These are phyloP conservation scores for Trichoderma koningiopsis DNA, from an alignment of 2,329 filamentous ascomycete genomes.

Conservation along the genomic window DNA sequence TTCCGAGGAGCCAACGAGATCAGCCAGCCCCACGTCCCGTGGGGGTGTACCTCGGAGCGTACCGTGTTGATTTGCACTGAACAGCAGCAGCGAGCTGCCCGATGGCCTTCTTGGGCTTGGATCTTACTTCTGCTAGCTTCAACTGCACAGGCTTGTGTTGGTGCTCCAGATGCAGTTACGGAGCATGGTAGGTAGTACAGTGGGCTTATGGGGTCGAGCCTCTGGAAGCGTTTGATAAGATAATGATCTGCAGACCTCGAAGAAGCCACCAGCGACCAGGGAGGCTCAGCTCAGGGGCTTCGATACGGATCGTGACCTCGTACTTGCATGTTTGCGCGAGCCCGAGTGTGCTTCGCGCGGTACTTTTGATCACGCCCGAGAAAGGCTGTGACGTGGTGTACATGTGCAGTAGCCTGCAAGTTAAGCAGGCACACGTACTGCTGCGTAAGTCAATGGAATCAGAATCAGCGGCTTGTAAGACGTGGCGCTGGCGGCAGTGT, in stretches of 20 bases:
- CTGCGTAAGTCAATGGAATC: background rate
- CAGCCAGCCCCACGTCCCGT: constrained; percentile 21
- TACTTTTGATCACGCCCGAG: constrained; percentile 24
- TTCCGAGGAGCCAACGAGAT: constrained; percentile 19
- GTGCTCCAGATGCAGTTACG: background rate
- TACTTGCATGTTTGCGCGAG: background rate
- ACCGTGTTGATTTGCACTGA: constrained; percentile 14
- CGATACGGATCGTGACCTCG: constrained; percentile 14
- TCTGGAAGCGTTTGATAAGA: constrained; percentile 15
- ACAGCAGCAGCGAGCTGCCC: background rate
- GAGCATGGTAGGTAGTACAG: background rate
- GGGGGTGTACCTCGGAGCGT: constrained; percentile 16
- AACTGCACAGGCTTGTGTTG: constrained; percentile 1
- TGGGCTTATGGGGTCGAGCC: constrained; percentile 5
- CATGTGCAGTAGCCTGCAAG: background rate
- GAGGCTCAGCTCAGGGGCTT: constrained; percentile 24
- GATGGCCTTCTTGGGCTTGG: constrained; percentile 11
- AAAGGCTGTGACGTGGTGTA: constrained; percentile 20
- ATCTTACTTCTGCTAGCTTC: constrained; percentile 4
- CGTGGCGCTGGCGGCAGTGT: background rate
- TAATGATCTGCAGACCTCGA: constrained; percentile 22
- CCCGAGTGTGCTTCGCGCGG: background rate
- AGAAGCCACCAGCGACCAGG: constrained; percentile 6
- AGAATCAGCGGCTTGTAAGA: background rate
- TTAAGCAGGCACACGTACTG: background rate